Conservation (phyloP, 352 stramenopile genomes). For the Pelagophyceae sp. region DNA sequence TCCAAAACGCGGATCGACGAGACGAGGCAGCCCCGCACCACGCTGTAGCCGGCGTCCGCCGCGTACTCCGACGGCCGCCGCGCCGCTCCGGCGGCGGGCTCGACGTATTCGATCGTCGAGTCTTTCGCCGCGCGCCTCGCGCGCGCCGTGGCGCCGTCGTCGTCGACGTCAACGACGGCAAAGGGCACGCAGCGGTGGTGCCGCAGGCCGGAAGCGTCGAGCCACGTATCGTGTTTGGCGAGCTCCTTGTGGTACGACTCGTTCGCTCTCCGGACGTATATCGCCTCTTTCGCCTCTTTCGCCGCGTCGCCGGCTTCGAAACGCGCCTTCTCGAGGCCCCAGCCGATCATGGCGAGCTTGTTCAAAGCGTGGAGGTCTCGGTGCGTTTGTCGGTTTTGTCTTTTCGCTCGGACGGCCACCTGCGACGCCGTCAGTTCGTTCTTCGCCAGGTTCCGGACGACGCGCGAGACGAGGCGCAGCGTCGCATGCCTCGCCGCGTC, state of each 20-base stretch:
- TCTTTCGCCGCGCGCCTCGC: not conserved
- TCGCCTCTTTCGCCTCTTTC: not conserved
- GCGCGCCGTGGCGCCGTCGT: not conserved
- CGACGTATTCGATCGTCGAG: not conserved
- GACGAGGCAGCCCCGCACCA: not conserved
- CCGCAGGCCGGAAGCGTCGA: not conserved
- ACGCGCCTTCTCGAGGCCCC: not conserved
- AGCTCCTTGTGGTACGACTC: not conserved
- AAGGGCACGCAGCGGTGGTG: not conserved
- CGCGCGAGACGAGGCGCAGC: not conserved
- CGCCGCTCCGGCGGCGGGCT: too few species aligned
- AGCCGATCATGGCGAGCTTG: not conserved
- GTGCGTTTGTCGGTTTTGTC: not conserved
- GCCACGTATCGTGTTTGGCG: not conserved
- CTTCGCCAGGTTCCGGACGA: not conserved
- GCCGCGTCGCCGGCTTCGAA: not conserved
- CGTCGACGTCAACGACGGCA: not conserved
- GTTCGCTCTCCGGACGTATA: not conserved
- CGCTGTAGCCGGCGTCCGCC: not conserved
- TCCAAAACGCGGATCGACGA: not conserved
- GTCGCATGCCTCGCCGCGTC: not conserved
- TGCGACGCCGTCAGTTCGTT: not conserved
- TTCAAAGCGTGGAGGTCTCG: not conserved
- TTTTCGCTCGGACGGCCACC: not conserved
- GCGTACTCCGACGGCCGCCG: not conserved